Percentiles rank a stretch among this genome's conserved stretches.
These are phyloP conservation scores for Boletus coccyginus DNA, from an alignment of 768 basidiomycete species.

Conservation along the genomic window DNA sequence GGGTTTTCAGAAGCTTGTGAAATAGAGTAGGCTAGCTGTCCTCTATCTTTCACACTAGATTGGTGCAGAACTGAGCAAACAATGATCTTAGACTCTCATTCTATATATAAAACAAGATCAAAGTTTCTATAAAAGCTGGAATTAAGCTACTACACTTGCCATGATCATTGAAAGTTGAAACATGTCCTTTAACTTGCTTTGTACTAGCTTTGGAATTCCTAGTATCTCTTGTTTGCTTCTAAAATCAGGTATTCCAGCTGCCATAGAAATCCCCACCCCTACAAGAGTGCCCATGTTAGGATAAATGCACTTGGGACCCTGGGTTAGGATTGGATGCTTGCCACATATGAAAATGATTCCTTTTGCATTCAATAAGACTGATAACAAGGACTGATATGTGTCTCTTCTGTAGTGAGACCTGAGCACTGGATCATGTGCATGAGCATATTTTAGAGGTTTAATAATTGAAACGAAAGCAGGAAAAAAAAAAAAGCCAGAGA, in stretches of 20 bases:
- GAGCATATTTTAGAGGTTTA: too few species aligned
- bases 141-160: background rate
- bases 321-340: background rate
- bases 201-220: background rate
- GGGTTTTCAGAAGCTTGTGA: slow-evolving; percentile 7
- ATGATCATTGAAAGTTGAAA: slow-evolving; percentile 7
- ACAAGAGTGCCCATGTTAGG: too few species aligned
- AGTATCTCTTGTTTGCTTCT: slow-evolving; percentile 1
- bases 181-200: slow-evolving; percentile 11
- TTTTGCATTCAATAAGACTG: background rate
- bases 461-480: too few species aligned
- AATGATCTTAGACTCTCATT: background rate
- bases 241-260: slow-evolving; percentile 12
- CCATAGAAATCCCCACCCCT: slow-evolving; percentile 11
- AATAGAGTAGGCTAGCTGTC: slow-evolving; percentile 6
- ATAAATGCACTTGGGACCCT: too few species aligned
- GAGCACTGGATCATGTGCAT: too few species aligned
- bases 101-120: background rate
- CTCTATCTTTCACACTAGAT: background rate
- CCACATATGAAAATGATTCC: slow-evolving; percentile 13
- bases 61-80: background rate
- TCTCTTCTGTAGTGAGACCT: too few species aligned
- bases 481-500: too few species aligned
- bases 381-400: background rate
- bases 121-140: too few species aligned